Evolutionary conservation across 805 yeast species (phyloP).

Genomic region (Myxozyma monticola): DNA sequence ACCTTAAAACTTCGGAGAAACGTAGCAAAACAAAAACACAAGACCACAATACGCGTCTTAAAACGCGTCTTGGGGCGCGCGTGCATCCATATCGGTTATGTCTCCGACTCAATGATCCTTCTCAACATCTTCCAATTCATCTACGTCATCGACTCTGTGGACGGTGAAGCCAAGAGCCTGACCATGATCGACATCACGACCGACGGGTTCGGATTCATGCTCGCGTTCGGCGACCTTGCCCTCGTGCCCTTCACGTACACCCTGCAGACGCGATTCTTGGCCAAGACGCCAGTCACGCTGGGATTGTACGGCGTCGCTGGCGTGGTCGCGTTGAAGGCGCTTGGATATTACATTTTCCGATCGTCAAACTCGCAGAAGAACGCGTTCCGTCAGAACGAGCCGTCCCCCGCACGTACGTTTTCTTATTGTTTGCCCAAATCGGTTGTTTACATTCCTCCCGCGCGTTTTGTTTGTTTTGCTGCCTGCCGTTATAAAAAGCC

Average conservation of each 20-base stretch:
- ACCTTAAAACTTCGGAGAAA: too few species aligned
- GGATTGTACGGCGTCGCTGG: constrained; percentile 44
- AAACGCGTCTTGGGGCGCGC: too few species aligned
- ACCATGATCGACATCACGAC: constrained; percentile 96
- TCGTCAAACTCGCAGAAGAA: constrained; percentile 83
- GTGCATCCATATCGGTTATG: too few species aligned
- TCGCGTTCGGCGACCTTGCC: constrained; percentile 89
- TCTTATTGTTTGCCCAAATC: too few species aligned
- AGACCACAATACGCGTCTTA: too few species aligned
- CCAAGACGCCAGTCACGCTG: constrained; percentile 59
- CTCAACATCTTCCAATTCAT: constrained; percentile 71
- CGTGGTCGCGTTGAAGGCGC: constrained; percentile 51
- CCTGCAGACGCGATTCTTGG: constrained; percentile 78
- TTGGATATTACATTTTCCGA: constrained; percentile 82
- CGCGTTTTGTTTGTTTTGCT: too few species aligned
- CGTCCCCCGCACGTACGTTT: too few species aligned
- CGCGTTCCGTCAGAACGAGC: constrained; percentile 74
- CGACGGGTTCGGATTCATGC: constrained; percentile 97
- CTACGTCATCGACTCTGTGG: constrained; percentile 87
- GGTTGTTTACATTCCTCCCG: too few species aligned
- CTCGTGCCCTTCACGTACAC: constrained; percentile 91
- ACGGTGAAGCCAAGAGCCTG: constrained; percentile 84
- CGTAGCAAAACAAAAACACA: too few species aligned
- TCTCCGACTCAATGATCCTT: constrained; percentile 71
- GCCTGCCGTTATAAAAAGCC: too few species aligned